phyloP scores from a whole-genome alignment of 108 stramenopile species.

The Fistulifera pelliculosa region DNA sequence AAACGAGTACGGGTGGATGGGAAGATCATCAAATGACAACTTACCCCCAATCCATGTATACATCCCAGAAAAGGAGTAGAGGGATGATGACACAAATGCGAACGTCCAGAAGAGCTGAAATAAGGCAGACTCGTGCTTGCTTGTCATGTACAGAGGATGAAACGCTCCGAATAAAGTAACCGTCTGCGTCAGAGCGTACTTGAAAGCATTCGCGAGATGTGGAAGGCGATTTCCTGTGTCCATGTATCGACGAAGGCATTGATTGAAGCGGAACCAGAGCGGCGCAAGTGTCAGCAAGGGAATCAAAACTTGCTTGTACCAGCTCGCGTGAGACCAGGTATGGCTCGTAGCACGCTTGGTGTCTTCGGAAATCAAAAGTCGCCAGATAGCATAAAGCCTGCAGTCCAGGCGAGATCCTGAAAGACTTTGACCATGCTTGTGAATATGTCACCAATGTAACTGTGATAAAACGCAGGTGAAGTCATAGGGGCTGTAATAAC shows the following conservation, averaged over 20 bases:
- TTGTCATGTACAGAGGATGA: conserved; percentile 74
- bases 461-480: conserved; percentile 75
- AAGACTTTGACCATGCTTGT: conserved; percentile 90
- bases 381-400: conserved; percentile 76
- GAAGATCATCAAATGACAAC: too few species aligned
- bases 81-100: conserved; percentile 65
- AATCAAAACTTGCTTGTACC: conserved; percentile 74
- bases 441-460: conserved; percentile 82
- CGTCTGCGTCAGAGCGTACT: conserved; percentile 85
- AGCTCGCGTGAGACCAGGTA: conserved; percentile 35
- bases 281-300: conserved; percentile 78
- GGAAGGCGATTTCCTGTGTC: conserved; percentile 77
- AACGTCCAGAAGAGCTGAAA: conserved; percentile 77
- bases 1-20: too few species aligned
- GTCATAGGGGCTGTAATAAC: conserved; percentile 66
- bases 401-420: conserved; percentile 84
- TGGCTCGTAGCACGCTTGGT: conserved; percentile 12
- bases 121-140: conserved; percentile 16
- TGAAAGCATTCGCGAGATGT: conserved; percentile 81
- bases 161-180: conserved; percentile 89
- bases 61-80: conserved; percentile 88
- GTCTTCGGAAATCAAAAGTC: conserved; percentile 60
- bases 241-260: conserved; percentile 78
- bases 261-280: conserved; percentile 83
- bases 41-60: conserved; percentile 89